A percentile compares a stretch with the other conserved stretches of the same genome.
Evolutionary conservation across 129 eudicot genomes (phyloP).

Genomic region (Glebionis coronaria): DNA sequence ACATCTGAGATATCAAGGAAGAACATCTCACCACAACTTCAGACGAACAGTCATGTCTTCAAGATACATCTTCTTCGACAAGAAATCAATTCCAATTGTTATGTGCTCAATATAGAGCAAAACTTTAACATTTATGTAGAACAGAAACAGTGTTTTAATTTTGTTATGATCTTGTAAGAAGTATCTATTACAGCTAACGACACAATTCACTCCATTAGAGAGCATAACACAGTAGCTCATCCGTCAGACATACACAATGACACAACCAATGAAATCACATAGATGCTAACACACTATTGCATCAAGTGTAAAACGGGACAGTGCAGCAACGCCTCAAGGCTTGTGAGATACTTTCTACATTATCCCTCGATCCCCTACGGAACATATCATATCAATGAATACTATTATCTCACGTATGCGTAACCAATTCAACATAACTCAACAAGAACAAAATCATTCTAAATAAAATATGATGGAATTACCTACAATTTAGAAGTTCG

Average conservation of each 20-base stretch:
- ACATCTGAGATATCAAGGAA: not conserved
- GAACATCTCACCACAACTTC: conserved; percentile 51
- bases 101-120: conserved; percentile 38
- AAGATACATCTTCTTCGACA: conserved; percentile 66
- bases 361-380: no score
- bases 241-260: no score
- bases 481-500: not conserved
- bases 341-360: no score
- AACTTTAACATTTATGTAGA: conserved; percentile 5
- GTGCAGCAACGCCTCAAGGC: not conserved
- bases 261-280: not conserved
- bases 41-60: conserved; percentile 61
- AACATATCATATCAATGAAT: no score
- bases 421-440: conserved; percentile 5
- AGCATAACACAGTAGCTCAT: not conserved
- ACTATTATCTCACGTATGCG: no score
- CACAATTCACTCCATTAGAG: conserved; percentile 1
- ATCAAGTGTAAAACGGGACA: conserved; percentile 2
- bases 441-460: not conserved
- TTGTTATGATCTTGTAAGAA: conserved; percentile 12
- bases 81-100: conserved; percentile 63
- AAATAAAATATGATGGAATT: not conserved
- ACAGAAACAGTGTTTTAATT: not conserved
- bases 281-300: not conserved
- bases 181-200: not conserved